Percentiles rank a stretch among this genome's conserved stretches.
phyloP scores from a whole-genome alignment of 164 flowering plant species.

The Annona squamosa region DNA sequence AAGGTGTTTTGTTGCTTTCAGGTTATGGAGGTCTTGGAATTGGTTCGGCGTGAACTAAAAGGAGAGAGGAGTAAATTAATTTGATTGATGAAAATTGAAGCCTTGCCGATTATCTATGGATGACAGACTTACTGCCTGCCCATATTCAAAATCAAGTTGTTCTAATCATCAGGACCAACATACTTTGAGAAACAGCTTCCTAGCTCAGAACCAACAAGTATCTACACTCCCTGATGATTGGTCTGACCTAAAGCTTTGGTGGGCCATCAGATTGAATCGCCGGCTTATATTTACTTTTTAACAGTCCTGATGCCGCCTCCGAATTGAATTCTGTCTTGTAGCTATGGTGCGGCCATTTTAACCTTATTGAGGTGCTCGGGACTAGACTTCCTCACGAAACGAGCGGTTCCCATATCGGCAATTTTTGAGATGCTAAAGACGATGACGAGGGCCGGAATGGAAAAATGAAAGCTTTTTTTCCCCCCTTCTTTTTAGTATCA shows the following conservation, averaged over 20 bases:
- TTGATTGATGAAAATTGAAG: slow-evolving; percentile 1
- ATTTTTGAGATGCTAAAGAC: too few relatives aligned
- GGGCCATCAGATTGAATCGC: background rate
- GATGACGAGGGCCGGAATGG: too few relatives aligned
- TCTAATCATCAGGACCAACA: background rate
- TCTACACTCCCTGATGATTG: background rate
- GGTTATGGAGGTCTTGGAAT: slow-evolving; percentile 69
- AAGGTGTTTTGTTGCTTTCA: slow-evolving; percentile 15
- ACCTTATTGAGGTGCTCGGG: too few relatives aligned
- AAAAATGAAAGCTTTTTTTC: too few relatives aligned
- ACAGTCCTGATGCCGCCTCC: background rate
- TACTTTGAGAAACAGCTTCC: background rate
- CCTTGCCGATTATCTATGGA: background rate
- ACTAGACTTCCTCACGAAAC: too few relatives aligned
- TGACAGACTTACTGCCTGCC: background rate
- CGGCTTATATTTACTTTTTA: background rate
- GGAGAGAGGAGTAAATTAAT: slow-evolving; percentile 27
- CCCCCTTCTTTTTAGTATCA: too few relatives aligned
- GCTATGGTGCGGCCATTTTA: background rate
- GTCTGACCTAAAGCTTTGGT: background rate
- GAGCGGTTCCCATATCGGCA: too few relatives aligned
- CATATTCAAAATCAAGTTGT: background rate
- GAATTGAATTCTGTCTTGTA: background rate
- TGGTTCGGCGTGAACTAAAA: slow-evolving; percentile 62
- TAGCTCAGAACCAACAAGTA: background rate